Evolutionary conservation across 2,329 filamentous ascomycete genomes (phyloP), one percentile per base, ranked within the genome.

Genomic region (Magnaporthiopsis rhizophila): DNA sequence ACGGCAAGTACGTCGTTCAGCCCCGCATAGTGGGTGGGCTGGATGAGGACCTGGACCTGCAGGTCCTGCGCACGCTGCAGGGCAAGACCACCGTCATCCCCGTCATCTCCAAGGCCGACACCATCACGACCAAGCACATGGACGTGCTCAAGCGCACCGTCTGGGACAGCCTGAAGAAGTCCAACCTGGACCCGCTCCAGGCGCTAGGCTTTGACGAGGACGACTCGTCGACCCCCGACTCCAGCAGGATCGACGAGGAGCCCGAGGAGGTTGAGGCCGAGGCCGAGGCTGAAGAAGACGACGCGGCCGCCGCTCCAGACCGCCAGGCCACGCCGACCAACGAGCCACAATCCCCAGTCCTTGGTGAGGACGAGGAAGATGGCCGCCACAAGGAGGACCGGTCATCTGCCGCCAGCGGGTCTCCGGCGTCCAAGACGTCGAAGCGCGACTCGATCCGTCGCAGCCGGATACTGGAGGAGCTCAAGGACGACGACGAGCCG

Each of bases 91-190:
- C 92, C 0, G 92, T 98, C 65, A 91, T 99, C 60, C 95, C 95
- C 0, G 88, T 99, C 65, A 94, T 99, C 72, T 90, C 92, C 73
- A 99, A 99, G 78, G 94, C 95, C 56, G 95, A 99, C 74, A 97
- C 93, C 18, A 90, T 98, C 70, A 98, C 95, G n/a, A 88, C 90
- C 0, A 89, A 90, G 63, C 95, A 99, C 77, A 98, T 98, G 95
- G 82, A 86, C 59, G 88, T 91, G 71, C 84, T 99, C 69, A 97
- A 97, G 81, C 92, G 89, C 77, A 88, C 89, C 15, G 93, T 99
- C 45, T 96, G 91, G 87, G 86, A 91, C 64, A 93, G 90, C 70
- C 82, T 99, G 67, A 94, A 95, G 78, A 87, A 87, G 71, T 88
- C 92, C 18, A 90, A 90, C 68, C 82, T 99, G 64, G 93, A 99